Conservation (phyloP, 345 rosid species). For the Camelina hispida region DNA sequence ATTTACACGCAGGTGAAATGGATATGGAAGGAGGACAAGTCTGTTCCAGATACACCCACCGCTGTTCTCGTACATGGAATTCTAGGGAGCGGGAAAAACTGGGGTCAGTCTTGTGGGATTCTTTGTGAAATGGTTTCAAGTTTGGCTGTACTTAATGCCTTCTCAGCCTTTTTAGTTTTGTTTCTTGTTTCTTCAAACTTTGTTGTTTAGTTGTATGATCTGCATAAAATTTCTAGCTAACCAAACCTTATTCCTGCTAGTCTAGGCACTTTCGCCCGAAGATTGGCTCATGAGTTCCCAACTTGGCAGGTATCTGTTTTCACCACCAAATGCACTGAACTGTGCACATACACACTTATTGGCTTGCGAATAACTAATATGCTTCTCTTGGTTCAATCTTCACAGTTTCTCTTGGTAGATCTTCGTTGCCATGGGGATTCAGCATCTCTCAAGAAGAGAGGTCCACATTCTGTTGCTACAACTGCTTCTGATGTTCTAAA, state of each 20-base stretch:
- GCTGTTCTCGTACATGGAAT: slow-evolving; percentile 96
- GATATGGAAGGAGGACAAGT: slow-evolving; percentile 69
- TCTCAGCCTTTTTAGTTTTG: background rate
- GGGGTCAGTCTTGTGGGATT: slow-evolving; percentile 61
- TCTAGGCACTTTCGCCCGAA: slow-evolving; percentile 83
- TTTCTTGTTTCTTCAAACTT: background rate
- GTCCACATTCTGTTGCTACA: slow-evolving; percentile 79
- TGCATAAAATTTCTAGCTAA: background rate
- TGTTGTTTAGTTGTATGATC: background rate
- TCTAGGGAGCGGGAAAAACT: slow-evolving; percentile 86
- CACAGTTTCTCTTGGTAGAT: slow-evolving; percentile 89
- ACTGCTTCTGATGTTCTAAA: slow-evolving; percentile 89
- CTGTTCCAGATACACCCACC: slow-evolving; percentile 82
- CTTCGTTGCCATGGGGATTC: slow-evolving; percentile 98
- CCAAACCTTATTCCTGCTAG: background rate
- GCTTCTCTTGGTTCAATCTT: slow-evolving; percentile 10
- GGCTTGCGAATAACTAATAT: slow-evolving; percentile 17
- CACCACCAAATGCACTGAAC: background rate
- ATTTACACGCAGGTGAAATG: slow-evolving; percentile 68
- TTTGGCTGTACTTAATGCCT: background rate
- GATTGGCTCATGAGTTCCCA: slow-evolving; percentile 85
- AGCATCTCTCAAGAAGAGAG: slow-evolving; percentile 66
- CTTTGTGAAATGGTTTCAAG: slow-evolving; percentile 9
- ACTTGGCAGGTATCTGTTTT: slow-evolving; percentile 76
- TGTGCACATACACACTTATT: background rate